Evolutionary conservation across 257 asterid species (phyloP).

Genomic region (Solanum peruvianum): DNA sequence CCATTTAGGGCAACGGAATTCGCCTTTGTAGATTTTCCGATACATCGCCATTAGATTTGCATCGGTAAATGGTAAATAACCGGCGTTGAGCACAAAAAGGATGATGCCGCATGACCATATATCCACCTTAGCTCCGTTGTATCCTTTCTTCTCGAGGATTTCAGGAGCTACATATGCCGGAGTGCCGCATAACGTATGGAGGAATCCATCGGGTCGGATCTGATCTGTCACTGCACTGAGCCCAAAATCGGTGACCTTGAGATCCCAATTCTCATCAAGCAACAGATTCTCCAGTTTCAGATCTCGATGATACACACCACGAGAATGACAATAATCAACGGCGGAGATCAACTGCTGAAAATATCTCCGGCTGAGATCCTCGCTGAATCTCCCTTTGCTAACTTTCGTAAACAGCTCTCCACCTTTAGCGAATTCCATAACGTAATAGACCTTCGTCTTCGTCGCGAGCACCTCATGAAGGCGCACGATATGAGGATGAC

Average conservation of each 20-base stretch:
- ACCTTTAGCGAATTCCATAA: slow-evolving; percentile 3
- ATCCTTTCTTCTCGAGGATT: slow-evolving; percentile 2
- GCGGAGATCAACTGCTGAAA: slow-evolving; percentile 4
- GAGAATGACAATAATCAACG: slow-evolving; percentile 2
- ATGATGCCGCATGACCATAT: slow-evolving; percentile 5
- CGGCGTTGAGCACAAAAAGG: slow-evolving; percentile 3
- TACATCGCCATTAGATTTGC: slow-evolving; percentile 5
- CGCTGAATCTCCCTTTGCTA: not conserved
- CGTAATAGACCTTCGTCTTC: not conserved
- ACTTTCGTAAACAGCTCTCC: slow-evolving; percentile 2
- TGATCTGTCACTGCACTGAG: not conserved
- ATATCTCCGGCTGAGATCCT: slow-evolving; percentile 6
- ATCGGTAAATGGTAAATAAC: not conserved
- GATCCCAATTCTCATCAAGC: slow-evolving; percentile 4
- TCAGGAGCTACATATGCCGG: slow-evolving; percentile 7
- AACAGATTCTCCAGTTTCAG: not conserved
- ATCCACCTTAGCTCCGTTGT: not conserved
- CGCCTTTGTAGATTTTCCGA: not conserved
- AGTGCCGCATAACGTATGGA: slow-evolving; percentile 3
- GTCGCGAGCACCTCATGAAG: not conserved
- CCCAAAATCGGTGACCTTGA: slow-evolving; percentile 4
- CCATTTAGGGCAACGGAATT: slow-evolving; percentile 2
- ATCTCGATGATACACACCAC: not conserved
- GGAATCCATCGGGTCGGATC: slow-evolving; percentile 1
- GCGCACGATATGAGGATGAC: not conserved